phyloP scores from a whole-genome alignment of 2,329 filamentous ascomycete species.

The Talaromyces verruculosus region DNA sequence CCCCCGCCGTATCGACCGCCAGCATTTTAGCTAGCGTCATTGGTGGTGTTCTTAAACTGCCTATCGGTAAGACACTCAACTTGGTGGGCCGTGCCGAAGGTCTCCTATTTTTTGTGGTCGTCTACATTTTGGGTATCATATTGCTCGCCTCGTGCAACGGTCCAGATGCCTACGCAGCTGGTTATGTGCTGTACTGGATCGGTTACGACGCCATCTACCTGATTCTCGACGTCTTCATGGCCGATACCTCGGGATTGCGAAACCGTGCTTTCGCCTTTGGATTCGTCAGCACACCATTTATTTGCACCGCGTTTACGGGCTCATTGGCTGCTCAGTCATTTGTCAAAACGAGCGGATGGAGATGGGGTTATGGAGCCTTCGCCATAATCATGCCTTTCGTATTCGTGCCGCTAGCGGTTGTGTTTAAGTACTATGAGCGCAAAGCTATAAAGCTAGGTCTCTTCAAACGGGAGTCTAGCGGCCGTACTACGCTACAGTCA shows the following conservation, averaged over 20 bases:
- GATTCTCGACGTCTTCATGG: constrained; percentile 60
- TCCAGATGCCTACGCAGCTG: constrained; percentile 63
- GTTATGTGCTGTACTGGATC: constrained; percentile 62
- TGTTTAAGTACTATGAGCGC: constrained; percentile 57
- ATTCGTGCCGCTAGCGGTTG: constrained; percentile 54
- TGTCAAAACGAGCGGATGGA: constrained; percentile 53
- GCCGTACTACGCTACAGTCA: constrained; percentile 50
- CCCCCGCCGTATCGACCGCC: constrained; percentile 52
- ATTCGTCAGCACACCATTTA: constrained; percentile 60
- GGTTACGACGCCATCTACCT: constrained; percentile 58
- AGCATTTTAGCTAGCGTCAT: constrained; percentile 58
- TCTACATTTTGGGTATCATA: constrained; percentile 54
- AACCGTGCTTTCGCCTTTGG: constrained; percentile 63
- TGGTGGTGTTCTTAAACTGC: constrained; percentile 60
- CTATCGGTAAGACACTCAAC: constrained; percentile 62
- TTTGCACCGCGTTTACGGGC: constrained; percentile 59
- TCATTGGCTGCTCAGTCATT: constrained; percentile 54
- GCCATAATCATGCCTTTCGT: constrained; percentile 60
- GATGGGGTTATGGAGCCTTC: constrained; percentile 65
- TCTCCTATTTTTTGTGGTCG: constrained; percentile 51
- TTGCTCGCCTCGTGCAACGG: constrained; percentile 63
- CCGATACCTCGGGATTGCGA: constrained; percentile 61
- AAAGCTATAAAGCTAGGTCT: constrained; percentile 59
- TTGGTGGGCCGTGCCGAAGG: constrained; percentile 63
- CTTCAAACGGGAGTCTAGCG: constrained; percentile 45